Evolutionary conservation across 163 green algal genomes (phyloP), one percentile per base, ranked within the genome.

Genomic region (Volvox carteri): DNA sequence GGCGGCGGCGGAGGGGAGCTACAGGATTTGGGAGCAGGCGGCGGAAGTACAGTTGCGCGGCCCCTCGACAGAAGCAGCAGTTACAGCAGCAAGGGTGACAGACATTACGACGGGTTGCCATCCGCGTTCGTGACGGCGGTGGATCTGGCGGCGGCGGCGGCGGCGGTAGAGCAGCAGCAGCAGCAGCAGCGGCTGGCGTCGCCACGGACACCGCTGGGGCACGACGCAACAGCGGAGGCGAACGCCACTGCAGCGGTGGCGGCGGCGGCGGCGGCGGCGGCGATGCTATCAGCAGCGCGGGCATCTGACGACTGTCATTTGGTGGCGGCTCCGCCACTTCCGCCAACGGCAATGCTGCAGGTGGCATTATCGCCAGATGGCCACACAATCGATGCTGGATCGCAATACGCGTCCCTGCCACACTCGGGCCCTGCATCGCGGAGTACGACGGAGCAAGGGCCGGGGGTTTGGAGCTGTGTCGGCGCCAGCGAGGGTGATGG

Each of bases 151-250:
- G 8, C 70, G 70, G 3, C 41, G 70, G 70, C 70, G 41, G 8
- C 70, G 70, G 3, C 41, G 19, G 37, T 78, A 4, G 70, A 78
- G 37, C 37, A 78, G 70, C 70, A 78, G n/a, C n/a, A n/a, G n/a
- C n/a, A n/a, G n/a, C n/a, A 78, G 37, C 37, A 78, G 70, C 70
- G 56, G 70, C 54, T 78, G 30, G 39, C 70, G 41, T 54, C 70
- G 41, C 70, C 37, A 39, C 37, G 14, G 70, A 78, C 70, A 39
- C 39, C 70, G 14, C 11, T 54, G 37, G 23, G 8, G 70, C 12
- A 78, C 39, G 41, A 78, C 65, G 56, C 56, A 44, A 21, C 30
- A 23, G 65, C 4, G 14, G 56, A 19, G 56, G 56, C 16, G 56
- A 37, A 23, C 62, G 37, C 35, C 62, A 73, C 62, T 28, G n/a